Percentiles rank a stretch among this genome's conserved stretches.
These are phyloP conservation scores for Striga asiatica DNA, from an alignment of 257 asterid genomes.

Conservation along the genomic window DNA sequence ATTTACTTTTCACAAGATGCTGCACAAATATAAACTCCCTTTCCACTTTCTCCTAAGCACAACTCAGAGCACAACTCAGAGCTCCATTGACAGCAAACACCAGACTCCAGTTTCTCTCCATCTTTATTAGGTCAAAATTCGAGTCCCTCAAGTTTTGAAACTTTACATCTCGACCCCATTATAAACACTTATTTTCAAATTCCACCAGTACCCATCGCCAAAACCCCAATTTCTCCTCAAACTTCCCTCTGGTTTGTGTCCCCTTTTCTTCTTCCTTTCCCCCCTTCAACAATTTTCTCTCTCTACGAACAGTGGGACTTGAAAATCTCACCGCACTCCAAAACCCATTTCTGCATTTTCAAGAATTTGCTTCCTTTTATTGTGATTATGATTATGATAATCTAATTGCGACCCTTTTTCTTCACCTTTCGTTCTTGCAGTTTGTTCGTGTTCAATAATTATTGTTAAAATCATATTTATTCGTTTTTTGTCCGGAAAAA, in stretches of 20 bases:
- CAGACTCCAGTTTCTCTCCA: background rate
- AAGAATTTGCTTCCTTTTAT: background rate
- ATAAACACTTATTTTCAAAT: background rate
- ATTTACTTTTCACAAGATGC: too few species aligned
- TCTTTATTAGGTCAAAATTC: background rate
- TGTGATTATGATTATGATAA: background rate
- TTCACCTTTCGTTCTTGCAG: slow-evolving; percentile 9
- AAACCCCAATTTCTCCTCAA: slow-evolving; percentile 18
- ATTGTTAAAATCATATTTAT: background rate
- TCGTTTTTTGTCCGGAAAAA: background rate
- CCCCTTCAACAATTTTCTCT: slow-evolving; percentile 13
- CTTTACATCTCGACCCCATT: background rate
- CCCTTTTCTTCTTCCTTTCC: background rate
- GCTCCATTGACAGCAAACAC: background rate
- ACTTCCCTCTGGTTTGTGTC: slow-evolving; percentile 7
- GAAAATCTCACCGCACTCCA: slow-evolving; percentile 11
- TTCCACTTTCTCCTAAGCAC: background rate
- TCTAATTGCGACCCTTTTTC: slow-evolving; percentile 8
- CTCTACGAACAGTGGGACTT: slow-evolving; percentile 8
- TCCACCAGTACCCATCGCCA: slow-evolving; percentile 16
- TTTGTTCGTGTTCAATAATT: slow-evolving; percentile 5
- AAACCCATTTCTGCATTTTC: slow-evolving; percentile 20
- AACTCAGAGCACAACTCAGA: background rate
- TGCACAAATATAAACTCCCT: background rate
- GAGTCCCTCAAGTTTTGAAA: background rate